Evolutionary conservation across 139 green algal species (phyloP).

Genomic region (Picochlorum sp.): DNA sequence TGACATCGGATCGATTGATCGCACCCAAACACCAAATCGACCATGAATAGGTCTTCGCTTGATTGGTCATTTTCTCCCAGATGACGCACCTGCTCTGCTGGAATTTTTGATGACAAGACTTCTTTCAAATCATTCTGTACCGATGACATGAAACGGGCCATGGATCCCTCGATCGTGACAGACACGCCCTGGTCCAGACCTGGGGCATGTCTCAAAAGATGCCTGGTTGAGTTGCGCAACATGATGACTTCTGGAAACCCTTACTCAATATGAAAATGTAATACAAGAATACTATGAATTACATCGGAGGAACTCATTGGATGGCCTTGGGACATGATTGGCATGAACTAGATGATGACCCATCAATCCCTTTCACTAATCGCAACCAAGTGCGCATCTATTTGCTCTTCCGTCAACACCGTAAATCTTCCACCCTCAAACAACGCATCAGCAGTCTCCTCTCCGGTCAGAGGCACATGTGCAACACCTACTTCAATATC

Average conservation of each 20-base stretch:
- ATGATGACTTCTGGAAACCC: too few relatives aligned
- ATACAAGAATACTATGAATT: too few relatives aligned
- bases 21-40: too few relatives aligned
- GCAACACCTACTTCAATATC: slow-evolving; percentile 89
- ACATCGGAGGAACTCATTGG: neutral
- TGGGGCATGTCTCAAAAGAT: too few relatives aligned
- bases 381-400: slow-evolving; percentile 79
- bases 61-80: neutral
- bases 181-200: too few relatives aligned
- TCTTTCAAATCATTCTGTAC: slow-evolving; percentile 42
- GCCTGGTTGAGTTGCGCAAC: too few relatives aligned
- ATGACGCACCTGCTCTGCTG: slow-evolving; percentile 49
- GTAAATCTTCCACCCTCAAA: slow-evolving; percentile 5
- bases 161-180: too few relatives aligned
- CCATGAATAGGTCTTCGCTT: too few relatives aligned
- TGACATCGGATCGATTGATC: too few relatives aligned
- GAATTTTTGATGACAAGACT: slow-evolving; percentile 53
- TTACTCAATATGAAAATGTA: too few relatives aligned
- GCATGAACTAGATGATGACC: neutral
- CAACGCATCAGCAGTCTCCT: neutral
- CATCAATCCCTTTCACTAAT: slow-evolving; percentile 83
- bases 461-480: slow-evolving; percentile 21
- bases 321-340: neutral
- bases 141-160: neutral
- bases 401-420: slow-evolving; percentile 59